phyloP scores from a whole-genome alignment of 2,329 filamentous ascomycete species.

The Aspergillaceae sp. region DNA sequence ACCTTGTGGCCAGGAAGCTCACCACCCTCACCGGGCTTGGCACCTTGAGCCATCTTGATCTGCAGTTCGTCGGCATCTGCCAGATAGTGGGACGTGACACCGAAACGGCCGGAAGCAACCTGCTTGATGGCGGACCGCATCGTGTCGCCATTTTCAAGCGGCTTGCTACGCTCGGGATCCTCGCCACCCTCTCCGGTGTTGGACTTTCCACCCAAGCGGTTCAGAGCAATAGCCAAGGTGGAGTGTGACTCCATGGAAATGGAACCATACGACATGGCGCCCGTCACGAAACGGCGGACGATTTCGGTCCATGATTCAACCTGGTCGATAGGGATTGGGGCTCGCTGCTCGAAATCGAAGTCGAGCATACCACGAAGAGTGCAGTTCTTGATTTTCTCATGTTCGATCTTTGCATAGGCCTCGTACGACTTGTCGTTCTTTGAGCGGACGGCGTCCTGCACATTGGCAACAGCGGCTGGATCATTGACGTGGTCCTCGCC shows the following conservation, averaged over 20 bases:
- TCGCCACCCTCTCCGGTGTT: conserved; percentile 98
- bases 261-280: conserved; percentile 96
- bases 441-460: conserved; percentile 89
- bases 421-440: conserved; percentile 99
- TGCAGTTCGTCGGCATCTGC: conserved; percentile 93
- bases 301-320: conserved; percentile 98
- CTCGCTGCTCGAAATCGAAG: conserved; percentile 85
- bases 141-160: conserved; percentile 83
- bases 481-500: conserved; percentile 95
- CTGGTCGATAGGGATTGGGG: conserved; percentile 84
- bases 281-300: conserved; percentile 89
- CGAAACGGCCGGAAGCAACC: conserved; percentile 90
- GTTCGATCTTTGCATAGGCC: conserved; percentile 85
- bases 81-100: conserved; percentile 89
- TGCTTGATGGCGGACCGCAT: conserved; percentile 98
- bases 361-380: conserved; percentile 89
- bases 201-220: conserved; percentile 89
- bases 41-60: conserved; percentile 99
- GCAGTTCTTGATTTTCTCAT: conserved; percentile 94
- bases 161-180: conserved; percentile 79
- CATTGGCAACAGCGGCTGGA: conserved; percentile 87
- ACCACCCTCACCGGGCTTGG: conserved; percentile 95
- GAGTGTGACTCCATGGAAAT: conserved; percentile 99
- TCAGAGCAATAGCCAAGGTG: conserved; percentile 92
- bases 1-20: conserved; percentile 97